Conservation (phyloP, 208 protist species). For the Trypanosoma melophagium region DNA sequence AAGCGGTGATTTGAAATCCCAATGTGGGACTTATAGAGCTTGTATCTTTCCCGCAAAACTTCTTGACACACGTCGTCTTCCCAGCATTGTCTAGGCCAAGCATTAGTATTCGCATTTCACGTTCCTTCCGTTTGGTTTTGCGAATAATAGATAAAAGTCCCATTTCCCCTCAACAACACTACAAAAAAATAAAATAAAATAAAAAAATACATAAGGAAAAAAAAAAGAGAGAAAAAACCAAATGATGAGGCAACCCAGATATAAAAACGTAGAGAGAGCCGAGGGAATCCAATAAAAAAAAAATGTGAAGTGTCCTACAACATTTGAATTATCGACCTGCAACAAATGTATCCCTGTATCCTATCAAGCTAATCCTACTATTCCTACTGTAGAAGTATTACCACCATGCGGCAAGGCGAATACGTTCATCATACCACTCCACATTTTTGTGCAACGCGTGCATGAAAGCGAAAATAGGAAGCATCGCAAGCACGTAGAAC, state of each 20-base stretch:
- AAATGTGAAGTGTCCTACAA: neutral
- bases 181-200: conserved; percentile 7
- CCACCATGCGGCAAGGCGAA: conserved; percentile 87
- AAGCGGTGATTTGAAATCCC: conserved; percentile 99
- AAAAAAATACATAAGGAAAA: conserved; percentile 23
- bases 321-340: neutral
- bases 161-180: conserved; percentile 71
- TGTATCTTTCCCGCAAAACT: conserved; percentile 98
- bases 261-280: neutral
- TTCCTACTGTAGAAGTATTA: conserved; percentile 32
- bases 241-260: neutral
- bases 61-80: conserved; percentile 99
- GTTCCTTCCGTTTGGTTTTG: conserved; percentile 98
- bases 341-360: neutral
- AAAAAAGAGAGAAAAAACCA: conserved; percentile 7
- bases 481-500: conserved; percentile 84
- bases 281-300: neutral
- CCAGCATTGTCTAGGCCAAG: conserved; percentile 96
- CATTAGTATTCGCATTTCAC: conserved; percentile 98
- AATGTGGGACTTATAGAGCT: conserved; percentile 97
- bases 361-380: neutral
- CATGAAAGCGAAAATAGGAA: conserved; percentile 84
- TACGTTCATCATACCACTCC: conserved; percentile 84
- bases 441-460: conserved; percentile 79
- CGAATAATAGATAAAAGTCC: conserved; percentile 97